Evolutionary conservation across 352 stramenopile species (phyloP), one percentile per base, ranked within the genome.

Genomic region (Pythium rhizo-oryzae): DNA sequence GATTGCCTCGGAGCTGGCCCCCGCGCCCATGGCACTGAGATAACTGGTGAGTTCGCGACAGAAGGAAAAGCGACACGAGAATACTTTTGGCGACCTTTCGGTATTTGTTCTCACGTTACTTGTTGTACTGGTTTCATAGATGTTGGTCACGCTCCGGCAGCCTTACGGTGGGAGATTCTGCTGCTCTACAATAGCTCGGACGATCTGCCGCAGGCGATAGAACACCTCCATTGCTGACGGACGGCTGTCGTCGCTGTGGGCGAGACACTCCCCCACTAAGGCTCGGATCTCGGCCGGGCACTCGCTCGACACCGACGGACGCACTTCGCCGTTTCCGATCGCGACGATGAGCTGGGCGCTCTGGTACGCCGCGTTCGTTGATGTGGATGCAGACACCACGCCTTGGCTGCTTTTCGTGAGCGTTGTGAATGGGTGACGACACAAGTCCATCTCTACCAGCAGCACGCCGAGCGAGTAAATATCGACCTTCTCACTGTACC

Each of bases 391-490:
- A 39, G 33, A 39, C 33, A 39, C 11, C 33, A 11, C 33, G 6
- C 33, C 6, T 11, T 25, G 12, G 8, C 28, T n/a, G 12, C 16
- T 25, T 28, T 15, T 25, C 12, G 28, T 30, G 21, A 56, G 28
- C 15, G 35, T 25, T 7, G 2, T 19, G 28, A 37, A 56, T n/a
- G 50, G 50, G 28, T 56, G 50, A n/a, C 21, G 9, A n/a, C 28
- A 16, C 12, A 16, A 21, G 18, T 62, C 56, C 24, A 62, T 9
- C 21, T 62, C 68, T 16, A 72, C 67, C 19, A 79, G 54, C 25
- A 79, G 21, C 24, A 79, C 65, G 4, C 72, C 72, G 18, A 79
- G 65, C 43, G 69, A 76, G 56, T 79, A 79, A 23, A 79, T 76
- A 33, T 79, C 72, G 8, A 69, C 72, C 64, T 74, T 76, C 49